These are phyloP conservation scores for Penicillium salamii DNA, from an alignment of 495 filamentous ascomycete genomes.

Conservation along the genomic window DNA sequence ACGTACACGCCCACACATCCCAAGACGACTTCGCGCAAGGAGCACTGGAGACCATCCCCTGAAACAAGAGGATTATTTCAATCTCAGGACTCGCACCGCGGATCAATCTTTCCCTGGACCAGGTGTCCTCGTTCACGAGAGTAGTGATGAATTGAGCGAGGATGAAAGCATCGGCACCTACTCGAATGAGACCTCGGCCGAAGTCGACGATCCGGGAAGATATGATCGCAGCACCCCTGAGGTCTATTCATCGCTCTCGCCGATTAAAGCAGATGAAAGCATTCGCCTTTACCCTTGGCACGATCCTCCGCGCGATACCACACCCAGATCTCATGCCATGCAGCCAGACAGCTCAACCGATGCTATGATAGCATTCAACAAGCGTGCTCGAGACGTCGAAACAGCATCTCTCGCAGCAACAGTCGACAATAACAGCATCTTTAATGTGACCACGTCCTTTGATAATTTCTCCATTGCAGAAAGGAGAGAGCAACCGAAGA, in stretches of 20 bases:
- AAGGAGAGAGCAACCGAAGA: conserved; percentile 29
- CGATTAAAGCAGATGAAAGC: conserved; percentile 16
- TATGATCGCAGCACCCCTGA: conserved; percentile 29
- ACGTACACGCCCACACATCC: conserved; percentile 17
- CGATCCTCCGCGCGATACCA: conserved; percentile 31
- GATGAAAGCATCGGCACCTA: conserved; percentile 19
- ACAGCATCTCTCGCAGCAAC: conserved; percentile 64
- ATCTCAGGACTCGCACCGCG: conserved; percentile 17
- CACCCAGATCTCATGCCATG: conserved; percentile 29
- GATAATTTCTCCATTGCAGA: conserved; percentile 58
- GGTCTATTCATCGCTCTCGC: conserved; percentile 19
- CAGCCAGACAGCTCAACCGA: conserved; percentile 45
- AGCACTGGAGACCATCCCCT: conserved; percentile 46
- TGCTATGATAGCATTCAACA: conserved; percentile 45
- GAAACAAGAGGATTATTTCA: conserved; percentile 43
- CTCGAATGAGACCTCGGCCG: conserved; percentile 31
- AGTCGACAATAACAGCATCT: conserved; percentile 58
- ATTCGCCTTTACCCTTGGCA: conserved; percentile 43
- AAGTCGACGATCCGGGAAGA: conserved; percentile 26
- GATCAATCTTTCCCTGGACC: conserved; percentile 42
- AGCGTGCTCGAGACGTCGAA: conserved; percentile 43
- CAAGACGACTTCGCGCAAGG: conserved; percentile 40
- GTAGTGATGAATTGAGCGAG: conserved; percentile 40
- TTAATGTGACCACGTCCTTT: conserved; percentile 54
- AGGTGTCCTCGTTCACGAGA: conserved; percentile 44